A percentile compares a stretch with the other conserved stretches of the same genome.
These are phyloP conservation scores for Aristolochia californica DNA, from an alignment of 164 flowering plant genomes.

Conservation along the genomic window DNA sequence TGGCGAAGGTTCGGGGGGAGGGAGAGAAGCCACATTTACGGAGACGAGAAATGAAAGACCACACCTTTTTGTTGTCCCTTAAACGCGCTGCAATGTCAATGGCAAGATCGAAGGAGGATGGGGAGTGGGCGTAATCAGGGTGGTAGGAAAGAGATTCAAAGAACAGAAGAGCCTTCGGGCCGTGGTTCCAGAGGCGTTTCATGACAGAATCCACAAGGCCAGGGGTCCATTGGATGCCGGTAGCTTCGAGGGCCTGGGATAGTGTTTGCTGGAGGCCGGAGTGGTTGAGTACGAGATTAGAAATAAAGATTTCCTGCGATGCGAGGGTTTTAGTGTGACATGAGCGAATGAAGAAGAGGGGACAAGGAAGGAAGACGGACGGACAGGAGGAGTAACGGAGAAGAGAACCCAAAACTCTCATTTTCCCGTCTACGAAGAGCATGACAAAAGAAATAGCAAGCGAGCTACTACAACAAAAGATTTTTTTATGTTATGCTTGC, in stretches of 20 bases:
- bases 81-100: slow-evolving; percentile 71
- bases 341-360: too few relatives aligned
- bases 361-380: too few relatives aligned
- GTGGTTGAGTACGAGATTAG: slow-evolving; percentile 32
- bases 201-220: slow-evolving; percentile 42
- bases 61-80: slow-evolving; percentile 44
- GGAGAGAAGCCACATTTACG: slow-evolving; percentile 46
- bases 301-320: slow-evolving; percentile 8
- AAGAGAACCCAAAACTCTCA: too few relatives aligned
- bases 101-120: slow-evolving; percentile 63
- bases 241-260: slow-evolving; percentile 15
- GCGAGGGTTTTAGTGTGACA: neutral
- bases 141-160: slow-evolving; percentile 43
- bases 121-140: slow-evolving; percentile 40
- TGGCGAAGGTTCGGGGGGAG: slow-evolving; percentile 56
- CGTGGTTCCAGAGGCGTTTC: slow-evolving; percentile 85
- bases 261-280: slow-evolving; percentile 14
- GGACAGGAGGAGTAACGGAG: too few relatives aligned
- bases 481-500: too few relatives aligned
- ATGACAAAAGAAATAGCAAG: too few relatives aligned
- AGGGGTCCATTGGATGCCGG: slow-evolving; percentile 38
- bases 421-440: too few relatives aligned
- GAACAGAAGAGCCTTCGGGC: slow-evolving; percentile 71
- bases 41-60: slow-evolving; percentile 55
- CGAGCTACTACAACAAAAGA: too few relatives aligned